phyloP scores from a whole-genome alignment of 129 eudicot genomes.

The Heracleum sosnowskyi region DNA sequence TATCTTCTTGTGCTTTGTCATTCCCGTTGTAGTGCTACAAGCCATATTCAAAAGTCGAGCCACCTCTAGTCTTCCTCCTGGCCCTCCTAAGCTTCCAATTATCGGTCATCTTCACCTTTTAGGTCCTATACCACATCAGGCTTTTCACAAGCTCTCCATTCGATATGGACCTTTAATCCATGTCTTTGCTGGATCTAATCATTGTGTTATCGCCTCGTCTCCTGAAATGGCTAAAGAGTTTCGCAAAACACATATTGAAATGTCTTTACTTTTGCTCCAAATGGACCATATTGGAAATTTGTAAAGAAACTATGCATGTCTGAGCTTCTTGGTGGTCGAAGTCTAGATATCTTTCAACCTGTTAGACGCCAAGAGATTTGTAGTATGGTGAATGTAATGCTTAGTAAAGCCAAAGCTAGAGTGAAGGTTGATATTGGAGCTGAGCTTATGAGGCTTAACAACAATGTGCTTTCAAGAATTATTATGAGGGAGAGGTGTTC shows the following conservation, averaged over 20 bases:
- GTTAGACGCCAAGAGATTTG: constrained; percentile 39
- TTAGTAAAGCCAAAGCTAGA: constrained; percentile 21
- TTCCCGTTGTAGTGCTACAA: constrained; percentile 1
- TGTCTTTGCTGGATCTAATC: constrained; percentile 42
- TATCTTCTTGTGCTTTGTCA: background rate
- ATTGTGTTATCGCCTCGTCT: constrained; percentile 51
- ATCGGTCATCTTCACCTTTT: constrained; percentile 67
- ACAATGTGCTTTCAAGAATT: constrained; percentile 53
- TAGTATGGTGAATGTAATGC: constrained; percentile 20
- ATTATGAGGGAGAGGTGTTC: constrained; percentile 58
- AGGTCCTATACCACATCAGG: constrained; percentile 61
- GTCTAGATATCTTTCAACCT: constrained; percentile 39
- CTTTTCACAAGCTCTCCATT: constrained; percentile 40
- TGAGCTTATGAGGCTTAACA: constrained; percentile 48
- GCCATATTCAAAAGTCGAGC: constrained; percentile 10
- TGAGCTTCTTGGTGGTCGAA: constrained; percentile 42
- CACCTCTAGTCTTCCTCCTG: constrained; percentile 36
- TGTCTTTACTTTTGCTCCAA: constrained; percentile 62
- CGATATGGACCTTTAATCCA: constrained; percentile 39
- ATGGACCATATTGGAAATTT: constrained; percentile 60
- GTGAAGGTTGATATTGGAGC: constrained; percentile 36
- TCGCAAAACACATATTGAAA: constrained; percentile 52
- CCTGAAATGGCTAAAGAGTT: constrained; percentile 54
- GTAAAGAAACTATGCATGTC: constrained; percentile 60
- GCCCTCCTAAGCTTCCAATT: constrained; percentile 49